Percentiles rank a stretch among this genome's conserved stretches.
Conservation (phyloP, 169 alveolate genomes). For the Eimeria falciformis region DNA sequence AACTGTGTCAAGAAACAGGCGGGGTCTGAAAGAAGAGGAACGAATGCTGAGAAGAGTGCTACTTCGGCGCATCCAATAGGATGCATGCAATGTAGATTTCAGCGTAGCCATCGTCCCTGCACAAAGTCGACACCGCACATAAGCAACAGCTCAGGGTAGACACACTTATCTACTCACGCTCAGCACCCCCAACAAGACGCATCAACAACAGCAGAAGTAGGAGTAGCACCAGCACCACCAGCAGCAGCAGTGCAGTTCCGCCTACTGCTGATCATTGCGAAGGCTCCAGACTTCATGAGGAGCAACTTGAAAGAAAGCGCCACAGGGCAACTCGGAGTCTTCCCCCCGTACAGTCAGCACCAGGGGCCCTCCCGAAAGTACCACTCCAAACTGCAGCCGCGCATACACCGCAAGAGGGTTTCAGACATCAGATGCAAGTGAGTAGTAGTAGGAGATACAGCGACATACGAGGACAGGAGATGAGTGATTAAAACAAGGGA, state of each 20-base stretch:
- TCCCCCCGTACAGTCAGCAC: conserved; percentile 27
- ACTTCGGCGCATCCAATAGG: not conserved
- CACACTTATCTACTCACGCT: not conserved
- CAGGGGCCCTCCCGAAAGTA: conserved; percentile 32
- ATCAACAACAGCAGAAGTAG: not conserved
- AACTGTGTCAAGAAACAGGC: too few species aligned
- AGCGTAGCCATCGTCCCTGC: conserved; percentile 13
- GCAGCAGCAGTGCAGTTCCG: not conserved
- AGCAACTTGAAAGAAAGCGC: conserved; percentile 34
- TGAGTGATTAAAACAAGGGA: not conserved
- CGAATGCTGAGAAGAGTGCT: too few species aligned
- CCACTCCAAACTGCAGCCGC: conserved; percentile 22
- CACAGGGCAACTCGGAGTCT: conserved; percentile 17
- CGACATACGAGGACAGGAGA: not conserved
- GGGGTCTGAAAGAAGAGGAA: too few species aligned
- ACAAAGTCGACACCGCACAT: not conserved
- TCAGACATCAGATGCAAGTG: not conserved
- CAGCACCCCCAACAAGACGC: not conserved
- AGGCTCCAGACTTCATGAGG: conserved; percentile 17
- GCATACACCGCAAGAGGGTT: not conserved
- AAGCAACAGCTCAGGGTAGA: not conserved
- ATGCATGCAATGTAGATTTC: conserved; percentile 26
- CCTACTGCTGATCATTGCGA: not conserved
- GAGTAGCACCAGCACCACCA: not conserved
- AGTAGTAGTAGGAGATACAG: not conserved